Evolutionary conservation across 2,329 filamentous ascomycete species (phyloP), one percentile per base, ranked within the genome.

Genomic region (Diaporthe batatas): DNA sequence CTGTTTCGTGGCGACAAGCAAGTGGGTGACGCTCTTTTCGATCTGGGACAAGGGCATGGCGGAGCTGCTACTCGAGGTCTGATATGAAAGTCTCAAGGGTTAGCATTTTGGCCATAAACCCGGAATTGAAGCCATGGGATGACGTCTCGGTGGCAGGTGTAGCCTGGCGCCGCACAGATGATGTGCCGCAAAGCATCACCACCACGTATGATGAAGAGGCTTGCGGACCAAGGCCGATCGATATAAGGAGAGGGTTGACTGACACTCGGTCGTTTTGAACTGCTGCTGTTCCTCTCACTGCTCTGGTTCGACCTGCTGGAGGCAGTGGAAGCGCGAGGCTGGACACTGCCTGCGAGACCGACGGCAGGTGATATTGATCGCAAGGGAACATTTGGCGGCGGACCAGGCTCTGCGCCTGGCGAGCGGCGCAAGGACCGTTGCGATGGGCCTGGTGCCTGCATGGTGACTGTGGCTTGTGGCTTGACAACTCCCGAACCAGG

Each of bases 1-100:
- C 83, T 98, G 95, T 82, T 99, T 99, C 44, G 96, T 99, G 47
- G 96, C 96, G 76, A 99, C 96, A 47, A 99, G 91, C 57, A 99
- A 92, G 81, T 99, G 96, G 14, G 96, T 98, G 76, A 99, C 96
- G 81, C 95, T 98, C 86, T 98, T 98, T 86, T 99, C 96, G 83
- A 99, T 99, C 83, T 98, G 96, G 68, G 96, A 98, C 77, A 99
- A 89, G 77, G 89, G 89, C 79, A 90, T 94, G 87, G 86, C 94
- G 86, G 86, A 91, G 36, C 67, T 65, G 57, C 58, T 55, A 86
- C 92, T 93, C 79, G 84, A 84, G 71, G 80, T 80, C 79, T 83
- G 67, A 29, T 64, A 55, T 75, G 76, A 77, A 64, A 68, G 78
- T 78, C 77, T 78, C 78, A 75, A 72, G 71, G 53, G 77, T 79